These are phyloP conservation scores for Candida saitoana DNA, from an alignment of 805 yeast genomes.

Conservation along the genomic window DNA sequence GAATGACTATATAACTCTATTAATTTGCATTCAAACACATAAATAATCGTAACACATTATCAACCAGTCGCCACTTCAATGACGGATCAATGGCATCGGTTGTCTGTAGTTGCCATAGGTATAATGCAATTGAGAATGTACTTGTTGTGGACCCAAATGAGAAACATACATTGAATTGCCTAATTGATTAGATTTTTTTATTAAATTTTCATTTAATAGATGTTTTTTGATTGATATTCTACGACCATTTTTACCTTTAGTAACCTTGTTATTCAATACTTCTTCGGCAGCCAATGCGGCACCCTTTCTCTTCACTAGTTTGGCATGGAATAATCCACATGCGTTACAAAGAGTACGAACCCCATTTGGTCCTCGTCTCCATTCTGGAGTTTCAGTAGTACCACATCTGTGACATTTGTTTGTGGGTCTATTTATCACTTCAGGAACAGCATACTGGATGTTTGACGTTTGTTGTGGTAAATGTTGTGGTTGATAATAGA, in stretches of 20 bases:
- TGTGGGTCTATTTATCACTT: constrained; percentile 28
- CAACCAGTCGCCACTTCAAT: not conserved
- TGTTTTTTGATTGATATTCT: constrained; percentile 34
- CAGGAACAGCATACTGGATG: constrained; percentile 22
- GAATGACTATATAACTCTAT: not conserved
- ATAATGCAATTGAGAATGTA: not conserved
- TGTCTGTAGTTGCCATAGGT: not conserved
- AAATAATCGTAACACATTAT: not conserved
- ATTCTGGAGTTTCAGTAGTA: constrained; percentile 44
- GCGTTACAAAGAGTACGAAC: constrained; percentile 44
- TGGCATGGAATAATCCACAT: constrained; percentile 42
- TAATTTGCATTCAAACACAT: not conserved
- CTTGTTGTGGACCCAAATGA: not conserved
- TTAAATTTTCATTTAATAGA: constrained; percentile 10
- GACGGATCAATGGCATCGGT: not conserved
- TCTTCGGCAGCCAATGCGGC: constrained; percentile 47
- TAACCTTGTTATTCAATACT: constrained; percentile 40
- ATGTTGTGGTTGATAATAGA: constrained; percentile 2
- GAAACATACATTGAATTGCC: not conserved
- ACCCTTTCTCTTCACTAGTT: constrained; percentile 53
- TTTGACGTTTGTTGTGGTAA: constrained; percentile 2
- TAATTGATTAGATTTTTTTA: constrained; percentile 1
- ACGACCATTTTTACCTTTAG: constrained; percentile 42
- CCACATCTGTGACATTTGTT: constrained; percentile 44
- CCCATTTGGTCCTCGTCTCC: constrained; percentile 44